These are phyloP conservation scores for Spongispora temasekensis DNA, from an alignment of 1,284 basidiomycete species.

Conservation along the genomic window DNA sequence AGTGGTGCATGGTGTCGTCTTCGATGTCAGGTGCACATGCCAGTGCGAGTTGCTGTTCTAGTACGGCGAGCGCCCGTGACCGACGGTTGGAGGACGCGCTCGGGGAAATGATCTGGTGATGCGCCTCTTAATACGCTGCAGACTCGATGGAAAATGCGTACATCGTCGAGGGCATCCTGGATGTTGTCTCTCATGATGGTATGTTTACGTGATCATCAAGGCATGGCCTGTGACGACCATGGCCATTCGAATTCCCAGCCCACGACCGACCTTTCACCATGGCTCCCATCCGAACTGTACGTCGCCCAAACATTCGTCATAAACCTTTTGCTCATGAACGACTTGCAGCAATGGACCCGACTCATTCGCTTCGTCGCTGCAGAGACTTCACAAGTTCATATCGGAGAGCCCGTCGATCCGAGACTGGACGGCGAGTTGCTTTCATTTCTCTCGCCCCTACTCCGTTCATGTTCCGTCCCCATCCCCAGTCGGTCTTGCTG, in stretches of 20 bases:
- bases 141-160: constrained; percentile 41
- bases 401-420: constrained; percentile 75
- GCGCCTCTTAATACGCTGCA: constrained; percentile 12
- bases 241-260: constrained; percentile 16
- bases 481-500: constrained; percentile 70
- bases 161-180: constrained; percentile 67
- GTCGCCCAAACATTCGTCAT: constrained; percentile 20
- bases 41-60: constrained; percentile 62
- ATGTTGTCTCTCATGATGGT: constrained; percentile 45
- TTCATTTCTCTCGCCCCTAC: background rate
- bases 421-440: constrained; percentile 57
- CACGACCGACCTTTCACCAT: constrained; percentile 39
- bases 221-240: constrained; percentile 18
- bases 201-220: constrained; percentile 5
- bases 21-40: constrained; percentile 48
- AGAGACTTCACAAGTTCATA: constrained; percentile 73
- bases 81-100: constrained; percentile 52
- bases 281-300: constrained; percentile 62
- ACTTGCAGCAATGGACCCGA: constrained; percentile 70
- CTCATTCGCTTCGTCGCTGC: constrained; percentile 81
- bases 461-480: constrained; percentile 9
- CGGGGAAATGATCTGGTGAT: constrained; percentile 58
- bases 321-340: constrained; percentile 5
- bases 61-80: constrained; percentile 50
- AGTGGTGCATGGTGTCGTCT: constrained; percentile 49